Evolutionary conservation across 2,329 filamentous ascomycete species (phyloP).

Genomic region (Colletotrichum ledebouriae): DNA sequence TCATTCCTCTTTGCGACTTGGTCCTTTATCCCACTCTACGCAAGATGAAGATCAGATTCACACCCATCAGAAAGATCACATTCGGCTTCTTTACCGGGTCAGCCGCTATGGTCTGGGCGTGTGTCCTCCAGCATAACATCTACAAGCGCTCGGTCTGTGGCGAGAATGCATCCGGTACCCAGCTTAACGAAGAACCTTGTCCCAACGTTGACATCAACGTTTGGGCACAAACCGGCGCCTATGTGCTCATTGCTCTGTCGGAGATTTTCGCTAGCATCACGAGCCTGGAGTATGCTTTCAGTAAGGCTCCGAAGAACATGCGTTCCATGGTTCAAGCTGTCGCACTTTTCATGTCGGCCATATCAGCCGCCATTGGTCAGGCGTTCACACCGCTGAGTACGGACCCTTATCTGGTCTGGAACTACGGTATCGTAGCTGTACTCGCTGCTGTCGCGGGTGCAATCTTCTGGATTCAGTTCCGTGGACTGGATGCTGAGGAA

Average conservation of each 20-base stretch:
- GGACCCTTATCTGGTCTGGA: conserved; percentile 80
- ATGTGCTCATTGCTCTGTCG: conserved; percentile 62
- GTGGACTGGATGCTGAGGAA: conserved; percentile 72
- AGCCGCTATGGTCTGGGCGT: conserved; percentile 69
- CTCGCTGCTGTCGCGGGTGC: conserved; percentile 72
- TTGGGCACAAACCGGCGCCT: conserved; percentile 67
- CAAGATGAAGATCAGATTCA: conserved; percentile 74
- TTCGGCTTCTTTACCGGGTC: conserved; percentile 76
- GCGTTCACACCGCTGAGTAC: conserved; percentile 58
- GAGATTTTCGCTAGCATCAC: conserved; percentile 66
- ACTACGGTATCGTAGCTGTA: conserved; percentile 77
- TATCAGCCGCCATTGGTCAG: conserved; percentile 77
- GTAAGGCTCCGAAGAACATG: conserved; percentile 84
- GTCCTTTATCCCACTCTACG: conserved; percentile 77
- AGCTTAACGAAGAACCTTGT: conserved; percentile 49
- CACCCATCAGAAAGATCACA: conserved; percentile 82
- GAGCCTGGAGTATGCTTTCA: conserved; percentile 80
- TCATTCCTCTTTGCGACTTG: conserved; percentile 78
- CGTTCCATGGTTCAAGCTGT: conserved; percentile 77
- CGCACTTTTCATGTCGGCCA: conserved; percentile 76
- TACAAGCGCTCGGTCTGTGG: conserved; percentile 75
- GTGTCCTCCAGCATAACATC: conserved; percentile 70
- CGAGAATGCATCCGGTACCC: conserved; percentile 50
- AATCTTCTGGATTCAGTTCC: conserved; percentile 78
- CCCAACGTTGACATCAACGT: conserved; percentile 71